Evolutionary conservation across 768 basidiomycete species (phyloP).

Genomic region (Pholiota conissans): DNA sequence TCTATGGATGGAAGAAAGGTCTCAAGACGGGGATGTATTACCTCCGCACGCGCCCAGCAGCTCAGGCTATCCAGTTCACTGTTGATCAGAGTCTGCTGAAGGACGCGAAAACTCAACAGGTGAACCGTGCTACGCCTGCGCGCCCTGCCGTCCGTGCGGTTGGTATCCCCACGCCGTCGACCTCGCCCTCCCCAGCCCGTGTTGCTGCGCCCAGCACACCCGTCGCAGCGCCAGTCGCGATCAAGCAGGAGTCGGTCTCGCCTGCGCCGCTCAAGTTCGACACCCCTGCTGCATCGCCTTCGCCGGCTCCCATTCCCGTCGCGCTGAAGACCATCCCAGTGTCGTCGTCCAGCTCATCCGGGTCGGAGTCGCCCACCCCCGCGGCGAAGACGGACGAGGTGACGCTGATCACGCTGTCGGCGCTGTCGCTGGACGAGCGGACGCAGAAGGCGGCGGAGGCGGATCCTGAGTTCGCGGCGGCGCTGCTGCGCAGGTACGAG

Average conservation of each 20-base stretch:
- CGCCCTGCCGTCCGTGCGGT: constrained; percentile 14
- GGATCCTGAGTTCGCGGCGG: constrained; percentile 78
- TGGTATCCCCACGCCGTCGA: constrained; percentile 31
- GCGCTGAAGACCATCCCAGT: background rate
- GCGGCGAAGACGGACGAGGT: background rate
- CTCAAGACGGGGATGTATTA: constrained; percentile 99
- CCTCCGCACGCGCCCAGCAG: constrained; percentile 90
- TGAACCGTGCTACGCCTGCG: constrained; percentile 26
- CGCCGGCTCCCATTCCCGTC: constrained; percentile 8
- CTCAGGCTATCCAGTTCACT: constrained; percentile 97
- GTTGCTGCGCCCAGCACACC: constrained; percentile 18
- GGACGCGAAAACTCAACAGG: constrained; percentile 51
- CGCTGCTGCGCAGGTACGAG: constrained; percentile 66
- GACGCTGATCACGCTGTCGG: constrained; percentile 23
- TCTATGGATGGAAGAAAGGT: constrained; percentile 99
- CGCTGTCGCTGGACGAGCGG: constrained; percentile 47
- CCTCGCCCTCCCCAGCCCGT: constrained; percentile 29
- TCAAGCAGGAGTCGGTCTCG: constrained; percentile 28
- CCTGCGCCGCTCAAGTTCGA: constrained; percentile 17
- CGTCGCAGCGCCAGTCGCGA: constrained; percentile 14
- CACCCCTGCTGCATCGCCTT: constrained; percentile 1
- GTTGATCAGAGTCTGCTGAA: constrained; percentile 82
- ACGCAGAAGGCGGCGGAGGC: constrained; percentile 54
- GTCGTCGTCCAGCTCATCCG: constrained; percentile 11
- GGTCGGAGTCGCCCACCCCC: constrained; percentile 25